Base-by-base conservation (phyloP, 805 yeast species). In the Groenewaldozyma salmanticensis region DNA sequence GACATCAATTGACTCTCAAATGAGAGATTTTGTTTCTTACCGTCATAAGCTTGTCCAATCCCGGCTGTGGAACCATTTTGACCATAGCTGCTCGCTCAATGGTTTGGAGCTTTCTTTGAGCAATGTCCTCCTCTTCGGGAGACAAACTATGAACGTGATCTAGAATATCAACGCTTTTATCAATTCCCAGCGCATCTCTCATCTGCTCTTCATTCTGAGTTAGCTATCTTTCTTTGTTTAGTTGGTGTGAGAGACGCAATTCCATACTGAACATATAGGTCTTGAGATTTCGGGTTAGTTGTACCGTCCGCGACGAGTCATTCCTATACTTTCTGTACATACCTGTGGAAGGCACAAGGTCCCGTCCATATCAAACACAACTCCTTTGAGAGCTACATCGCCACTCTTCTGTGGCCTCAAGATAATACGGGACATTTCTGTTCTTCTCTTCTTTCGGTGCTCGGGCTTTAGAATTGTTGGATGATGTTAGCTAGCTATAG, bases 331-430 rank as follows among this genome's bases (percentile, higher is more conserved):
- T 20, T 16, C 5, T 9, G 4, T 7, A 48, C 62, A 15, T 33
- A 55, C 60, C 53, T 79, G 85, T 1, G 86, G 85, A 11, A 72
- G 60, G 48, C 82, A 76, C 41, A 81, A 54, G 0, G 90, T 81
- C 4, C 88, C 88, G 54, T 81, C 90, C 90, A 81, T 81, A 52
- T 81, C 90, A 53, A 81, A 81, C 1, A 81, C 65, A 4, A 81
- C 54, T 0, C 84, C 84, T 34, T 62, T 65, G 33, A 76, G 55
- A 21, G 48, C 48, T 4, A 57, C 38, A 33, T 68, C 65, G 18
- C 53, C 45, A 9, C 44, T 42, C 15, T 35, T 44, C 17, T 21
- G 31, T 4, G 54, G 51, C 15, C 39, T 43, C 29, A 49, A 24
- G 24, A 45, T 43, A 38, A 46, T 11, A 32, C 50, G 31, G 24